Evolutionary conservation across 371 early-diverging fungal species (phyloP), one percentile per base, ranked within the genome.

Genomic region (Vittaforma corneae): DNA sequence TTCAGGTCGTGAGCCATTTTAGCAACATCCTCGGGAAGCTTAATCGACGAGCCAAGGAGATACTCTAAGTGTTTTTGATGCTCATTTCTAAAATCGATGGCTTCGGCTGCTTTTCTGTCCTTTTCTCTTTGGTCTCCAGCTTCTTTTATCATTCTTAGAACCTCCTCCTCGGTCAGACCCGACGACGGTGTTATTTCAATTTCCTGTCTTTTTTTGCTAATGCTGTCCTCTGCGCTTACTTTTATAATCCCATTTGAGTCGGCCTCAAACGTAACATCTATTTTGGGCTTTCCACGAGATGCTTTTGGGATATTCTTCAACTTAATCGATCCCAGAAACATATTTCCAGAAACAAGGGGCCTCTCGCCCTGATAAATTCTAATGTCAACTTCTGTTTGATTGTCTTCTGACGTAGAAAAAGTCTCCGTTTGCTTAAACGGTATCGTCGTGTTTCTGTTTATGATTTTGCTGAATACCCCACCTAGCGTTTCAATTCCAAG

Each of bases 231-330:
- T 71, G 99, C 99, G 37, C 84, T 80, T 35, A 98, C 94, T 73
- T 91, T 93, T 76, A 92, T 90, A 75, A 95, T 94, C 79, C 96
- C 96, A 78, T 98, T 91, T 6, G 93, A 92, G 81, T 96, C 96
- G 76, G 93, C 90, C 77, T 95, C 93, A 77, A 96, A 96, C 47
- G 91, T 87, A 57, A 98, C 95, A 79, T 92, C 92, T 72, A 94
- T 91, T 81, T 89, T 92, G 68, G 98, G 90, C 53, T 88, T 84
- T 76, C 95, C 90, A 83, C 87, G 84, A 73, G 92, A 89, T 11
- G 87, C 87, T 20, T 79, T 78, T 28, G 83, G 82, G 35, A 85
- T 81, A 54, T 82, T 81, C 58, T 71, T 71, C 65, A 97, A 84
- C 80, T 90, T 88, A 83, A 96, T 89, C 80, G 92, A 86, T 59